phyloP scores from a whole-genome alignment of 129 eudicot genomes.

The Silybum marianum region DNA sequence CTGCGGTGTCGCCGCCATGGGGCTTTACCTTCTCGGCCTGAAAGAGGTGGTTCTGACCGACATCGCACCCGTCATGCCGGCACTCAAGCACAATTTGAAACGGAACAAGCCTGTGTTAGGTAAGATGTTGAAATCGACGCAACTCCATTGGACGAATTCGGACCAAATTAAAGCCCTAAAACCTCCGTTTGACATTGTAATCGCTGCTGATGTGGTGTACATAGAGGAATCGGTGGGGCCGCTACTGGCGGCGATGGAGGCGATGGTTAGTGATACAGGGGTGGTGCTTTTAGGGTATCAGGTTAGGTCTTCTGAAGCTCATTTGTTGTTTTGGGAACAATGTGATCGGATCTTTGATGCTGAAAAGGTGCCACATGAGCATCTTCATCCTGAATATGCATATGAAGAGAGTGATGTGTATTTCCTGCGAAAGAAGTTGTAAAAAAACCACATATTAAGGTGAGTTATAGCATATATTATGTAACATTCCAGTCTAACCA shows the following conservation, averaged over 20 bases:
- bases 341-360: constrained; percentile 55
- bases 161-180: constrained; percentile 55
- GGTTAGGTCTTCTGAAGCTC: constrained; percentile 81
- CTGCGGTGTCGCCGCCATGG: constrained; percentile 89
- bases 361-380: constrained; percentile 69
- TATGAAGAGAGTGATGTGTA: constrained; percentile 85
- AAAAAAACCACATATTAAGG: constrained; percentile 19
- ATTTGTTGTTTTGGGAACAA: constrained; percentile 79
- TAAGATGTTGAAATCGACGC: constrained; percentile 62
- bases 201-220: constrained; percentile 94
- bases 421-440: constrained; percentile 66
- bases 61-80: constrained; percentile 93
- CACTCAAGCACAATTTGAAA: constrained; percentile 79
- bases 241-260: constrained; percentile 58
- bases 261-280: constrained; percentile 64
- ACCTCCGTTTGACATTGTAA: constrained; percentile 70
- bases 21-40: constrained; percentile 72
- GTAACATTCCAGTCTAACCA: too few relatives aligned
- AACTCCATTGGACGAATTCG: constrained; percentile 62
- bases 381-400: constrained; percentile 82
- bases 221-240: constrained; percentile 81
- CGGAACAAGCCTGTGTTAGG: constrained; percentile 62
- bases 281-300: constrained; percentile 88
- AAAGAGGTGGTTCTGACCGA: constrained; percentile 71
- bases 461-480: not conserved